These are phyloP conservation scores for Trametes polyzona DNA, from an alignment of 1,284 basidiomycete genomes.

Conservation along the genomic window DNA sequence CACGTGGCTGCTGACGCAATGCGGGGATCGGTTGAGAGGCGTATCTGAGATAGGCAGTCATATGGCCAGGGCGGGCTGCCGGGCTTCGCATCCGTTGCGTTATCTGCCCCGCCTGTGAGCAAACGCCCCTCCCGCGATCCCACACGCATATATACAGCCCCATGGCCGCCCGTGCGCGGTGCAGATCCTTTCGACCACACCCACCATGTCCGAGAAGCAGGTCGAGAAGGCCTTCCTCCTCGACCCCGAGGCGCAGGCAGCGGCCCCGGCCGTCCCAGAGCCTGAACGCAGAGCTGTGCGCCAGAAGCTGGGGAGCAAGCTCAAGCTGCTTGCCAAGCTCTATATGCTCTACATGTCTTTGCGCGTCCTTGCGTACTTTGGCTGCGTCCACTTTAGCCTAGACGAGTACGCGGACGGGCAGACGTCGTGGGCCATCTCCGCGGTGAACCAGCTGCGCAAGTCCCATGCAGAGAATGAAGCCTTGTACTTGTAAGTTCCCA, in stretches of 20 bases:
- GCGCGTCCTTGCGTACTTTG: background rate
- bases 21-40: background rate
- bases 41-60: background rate
- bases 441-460: slow-evolving; percentile 3
- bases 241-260: slow-evolving; percentile 10
- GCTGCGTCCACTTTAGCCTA: background rate
- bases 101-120: background rate
- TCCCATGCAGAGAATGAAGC: slow-evolving; percentile 21
- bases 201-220: slow-evolving; percentile 6
- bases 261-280: background rate
- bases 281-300: background rate
- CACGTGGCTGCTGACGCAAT: background rate
- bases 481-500: slow-evolving; percentile 33
- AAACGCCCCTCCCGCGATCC: background rate
- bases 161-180: background rate
- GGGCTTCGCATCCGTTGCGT: background rate
- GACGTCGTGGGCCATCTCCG: slow-evolving; percentile 16
- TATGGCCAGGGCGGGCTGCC: background rate
- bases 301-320: background rate
- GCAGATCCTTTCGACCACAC: background rate
- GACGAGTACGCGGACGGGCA: background rate
- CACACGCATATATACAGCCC: background rate
- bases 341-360: background rate
- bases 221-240: slow-evolving; percentile 1
- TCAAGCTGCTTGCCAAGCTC: background rate